phyloP scores from a whole-genome alignment of 768 basidiomycete genomes.

The Nidularia pulvinata region DNA sequence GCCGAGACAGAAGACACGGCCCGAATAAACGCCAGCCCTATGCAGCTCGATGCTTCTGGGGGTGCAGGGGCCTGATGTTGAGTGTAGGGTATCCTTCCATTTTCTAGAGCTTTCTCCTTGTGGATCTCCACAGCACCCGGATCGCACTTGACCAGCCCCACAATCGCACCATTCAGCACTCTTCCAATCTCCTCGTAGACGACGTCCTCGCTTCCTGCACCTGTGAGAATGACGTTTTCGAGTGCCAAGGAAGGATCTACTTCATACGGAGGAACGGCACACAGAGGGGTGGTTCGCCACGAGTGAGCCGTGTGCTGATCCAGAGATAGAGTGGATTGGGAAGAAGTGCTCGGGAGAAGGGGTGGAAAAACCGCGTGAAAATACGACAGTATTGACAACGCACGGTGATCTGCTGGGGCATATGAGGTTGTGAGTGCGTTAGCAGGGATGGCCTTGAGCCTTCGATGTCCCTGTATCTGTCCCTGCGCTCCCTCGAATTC shows the following conservation, averaged over 20 bases:
- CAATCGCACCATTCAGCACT: slow-evolving; percentile 80
- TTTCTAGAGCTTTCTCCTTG: neutral
- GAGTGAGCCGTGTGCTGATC: slow-evolving; percentile 31
- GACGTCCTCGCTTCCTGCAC: slow-evolving; percentile 81
- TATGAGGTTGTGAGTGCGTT: slow-evolving; percentile 39
- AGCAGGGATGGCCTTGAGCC: slow-evolving; percentile 44
- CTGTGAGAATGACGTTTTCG: slow-evolving; percentile 65
- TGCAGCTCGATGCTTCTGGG: slow-evolving; percentile 60
- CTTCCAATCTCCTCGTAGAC: slow-evolving; percentile 62
- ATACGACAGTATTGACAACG: slow-evolving; percentile 73
- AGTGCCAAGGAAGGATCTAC: slow-evolving; percentile 58
- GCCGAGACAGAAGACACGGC: slow-evolving; percentile 18
- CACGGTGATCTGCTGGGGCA: slow-evolving; percentile 69
- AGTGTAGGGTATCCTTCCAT: slow-evolving; percentile 48
- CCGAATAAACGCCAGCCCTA: slow-evolving; percentile 82
- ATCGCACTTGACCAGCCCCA: slow-evolving; percentile 67
- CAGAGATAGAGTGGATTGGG: slow-evolving; percentile 7
- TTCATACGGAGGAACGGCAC: slow-evolving; percentile 70
- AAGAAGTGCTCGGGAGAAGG: slow-evolving; percentile 3
- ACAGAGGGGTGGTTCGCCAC: slow-evolving; percentile 79
- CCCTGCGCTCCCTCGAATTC: neutral
- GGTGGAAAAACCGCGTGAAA: slow-evolving; percentile 54
- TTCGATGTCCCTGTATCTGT: slow-evolving; percentile 23
- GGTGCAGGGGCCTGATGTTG: slow-evolving; percentile 55
- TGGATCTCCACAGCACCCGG: slow-evolving; percentile 33